A percentile compares a stretch with the other conserved stretches of the same genome.
Evolutionary conservation across 2,329 filamentous ascomycete species (phyloP).

Genomic region (Aspergillus caelatus): DNA sequence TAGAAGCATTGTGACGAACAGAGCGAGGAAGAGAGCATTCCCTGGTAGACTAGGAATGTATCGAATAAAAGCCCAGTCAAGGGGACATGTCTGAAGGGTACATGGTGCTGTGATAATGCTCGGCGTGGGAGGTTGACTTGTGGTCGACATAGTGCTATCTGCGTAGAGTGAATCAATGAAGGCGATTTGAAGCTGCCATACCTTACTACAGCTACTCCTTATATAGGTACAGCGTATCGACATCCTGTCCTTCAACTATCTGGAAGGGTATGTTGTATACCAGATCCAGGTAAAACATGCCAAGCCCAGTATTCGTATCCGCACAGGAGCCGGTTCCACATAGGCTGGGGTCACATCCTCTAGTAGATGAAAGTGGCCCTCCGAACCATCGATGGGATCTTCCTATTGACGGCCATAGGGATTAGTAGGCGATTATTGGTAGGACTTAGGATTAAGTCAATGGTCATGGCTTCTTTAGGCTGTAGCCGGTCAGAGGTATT

Average conservation of each 20-base stretch:
- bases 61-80: background rate
- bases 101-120: background rate
- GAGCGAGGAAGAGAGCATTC: conserved; percentile 55
- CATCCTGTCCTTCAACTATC: background rate
- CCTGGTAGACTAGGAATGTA: conserved; percentile 42
- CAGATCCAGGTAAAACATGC: background rate
- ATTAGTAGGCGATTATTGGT: no score
- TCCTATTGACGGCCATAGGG: no score
- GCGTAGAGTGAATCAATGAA: background rate
- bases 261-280: background rate
- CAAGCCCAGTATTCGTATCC: background rate
- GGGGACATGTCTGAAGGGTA: conserved; percentile 4
- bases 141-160: background rate
- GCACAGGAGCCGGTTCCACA: background rate
- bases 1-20: conserved; percentile 53
- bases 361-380: background rate
- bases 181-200: background rate
- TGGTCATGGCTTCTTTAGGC: no score
- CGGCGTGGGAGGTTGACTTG: background rate
- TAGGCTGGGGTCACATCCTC: conserved; percentile 32
- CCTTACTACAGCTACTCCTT: background rate
- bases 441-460: no score
- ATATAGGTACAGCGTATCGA: background rate
- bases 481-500: no score
- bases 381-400: no score